These are phyloP conservation scores for Acanthochlamys bracteata DNA, from an alignment of 106 monocot species.

Conservation along the genomic window DNA sequence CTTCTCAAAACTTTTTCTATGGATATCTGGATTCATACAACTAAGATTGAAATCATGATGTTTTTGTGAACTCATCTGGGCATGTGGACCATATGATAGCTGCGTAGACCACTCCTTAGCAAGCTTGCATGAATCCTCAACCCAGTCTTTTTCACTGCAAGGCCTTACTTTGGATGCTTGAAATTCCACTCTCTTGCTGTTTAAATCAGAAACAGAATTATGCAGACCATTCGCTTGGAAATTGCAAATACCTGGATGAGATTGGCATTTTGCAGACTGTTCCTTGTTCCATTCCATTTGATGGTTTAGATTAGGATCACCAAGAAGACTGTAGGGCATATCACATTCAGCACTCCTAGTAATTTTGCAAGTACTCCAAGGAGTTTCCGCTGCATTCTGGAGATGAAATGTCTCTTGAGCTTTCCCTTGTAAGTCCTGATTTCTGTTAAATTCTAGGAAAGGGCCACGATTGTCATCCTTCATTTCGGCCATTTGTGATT, in stretches of 20 bases:
- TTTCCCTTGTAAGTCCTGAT: background rate
- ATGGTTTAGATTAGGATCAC: slow-evolving; percentile 7
- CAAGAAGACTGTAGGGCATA: slow-evolving; percentile 2
- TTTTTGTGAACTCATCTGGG: background rate
- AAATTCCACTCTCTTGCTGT: background rate
- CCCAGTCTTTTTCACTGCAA: background rate
- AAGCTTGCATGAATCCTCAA: slow-evolving; percentile 12
- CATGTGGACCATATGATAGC: background rate
- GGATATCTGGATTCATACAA: background rate
- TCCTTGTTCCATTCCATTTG: slow-evolving; percentile 14
- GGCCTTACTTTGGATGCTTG: slow-evolving; percentile 4
- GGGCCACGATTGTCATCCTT: slow-evolving; percentile 1
- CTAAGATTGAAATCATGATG: background rate
- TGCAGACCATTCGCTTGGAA: slow-evolving; percentile 6
- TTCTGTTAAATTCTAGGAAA: background rate
- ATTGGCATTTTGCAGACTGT: background rate
- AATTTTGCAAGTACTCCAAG: slow-evolving; percentile 1
- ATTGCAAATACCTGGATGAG: slow-evolving; percentile 16
- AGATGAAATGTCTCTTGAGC: slow-evolving; percentile 4
- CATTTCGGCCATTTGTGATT: slow-evolving; percentile 8
- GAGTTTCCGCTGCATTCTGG: background rate
- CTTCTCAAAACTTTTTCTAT: background rate
- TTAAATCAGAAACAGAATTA: slow-evolving; percentile 8
- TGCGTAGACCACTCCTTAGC: background rate
- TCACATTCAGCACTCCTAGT: slow-evolving; percentile 1